Conservation (phyloP, 2,329 filamentous ascomycete genomes). For the Fusarium sarcochroum region DNA sequence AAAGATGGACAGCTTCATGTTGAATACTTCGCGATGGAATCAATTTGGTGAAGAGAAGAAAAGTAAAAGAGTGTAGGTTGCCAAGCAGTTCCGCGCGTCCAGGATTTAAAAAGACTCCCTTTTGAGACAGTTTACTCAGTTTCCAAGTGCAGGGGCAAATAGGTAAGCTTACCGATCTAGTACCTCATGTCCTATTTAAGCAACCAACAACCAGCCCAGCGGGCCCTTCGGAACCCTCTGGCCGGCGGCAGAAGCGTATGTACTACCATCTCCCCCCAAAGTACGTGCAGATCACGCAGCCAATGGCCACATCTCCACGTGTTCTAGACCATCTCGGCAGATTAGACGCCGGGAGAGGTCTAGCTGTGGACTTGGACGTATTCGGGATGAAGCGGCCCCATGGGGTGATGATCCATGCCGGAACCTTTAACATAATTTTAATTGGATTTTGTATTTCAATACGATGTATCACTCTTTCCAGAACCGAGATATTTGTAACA, state of each 20-base stretch:
- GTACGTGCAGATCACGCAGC: conserved; percentile 20
- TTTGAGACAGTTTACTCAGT: conserved; percentile 19
- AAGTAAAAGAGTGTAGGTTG: background rate
- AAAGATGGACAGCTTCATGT: conserved; percentile 55
- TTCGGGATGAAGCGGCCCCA: conserved; percentile 8
- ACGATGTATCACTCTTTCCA: background rate
- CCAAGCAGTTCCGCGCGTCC: conserved; percentile 11
- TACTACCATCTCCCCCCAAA: conserved; percentile 23
- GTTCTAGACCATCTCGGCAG: conserved; percentile 24
- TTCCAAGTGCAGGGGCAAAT: background rate
- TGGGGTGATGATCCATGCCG: conserved; percentile 4
- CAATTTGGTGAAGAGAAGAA: background rate
- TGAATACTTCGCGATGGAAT: conserved; percentile 23
- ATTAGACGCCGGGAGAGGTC: conserved; percentile 13
- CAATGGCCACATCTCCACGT: conserved; percentile 30
- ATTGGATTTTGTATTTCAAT: background rate
- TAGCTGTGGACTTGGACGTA: background rate
- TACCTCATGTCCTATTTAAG: conserved; percentile 8
- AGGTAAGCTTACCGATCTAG: conserved; percentile 16
- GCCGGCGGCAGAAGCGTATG: conserved; percentile 12
- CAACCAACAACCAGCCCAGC: conserved; percentile 9
- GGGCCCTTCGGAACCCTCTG: conserved; percentile 11
- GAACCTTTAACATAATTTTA: conserved; percentile 10
- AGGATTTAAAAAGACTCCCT: conserved; percentile 12
- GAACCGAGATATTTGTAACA: background rate